Percentiles rank a stretch among this genome's conserved stretches.
Conservation (phyloP, 2,329 filamentous ascomycete genomes). For the Amauroascus verrucosus region DNA sequence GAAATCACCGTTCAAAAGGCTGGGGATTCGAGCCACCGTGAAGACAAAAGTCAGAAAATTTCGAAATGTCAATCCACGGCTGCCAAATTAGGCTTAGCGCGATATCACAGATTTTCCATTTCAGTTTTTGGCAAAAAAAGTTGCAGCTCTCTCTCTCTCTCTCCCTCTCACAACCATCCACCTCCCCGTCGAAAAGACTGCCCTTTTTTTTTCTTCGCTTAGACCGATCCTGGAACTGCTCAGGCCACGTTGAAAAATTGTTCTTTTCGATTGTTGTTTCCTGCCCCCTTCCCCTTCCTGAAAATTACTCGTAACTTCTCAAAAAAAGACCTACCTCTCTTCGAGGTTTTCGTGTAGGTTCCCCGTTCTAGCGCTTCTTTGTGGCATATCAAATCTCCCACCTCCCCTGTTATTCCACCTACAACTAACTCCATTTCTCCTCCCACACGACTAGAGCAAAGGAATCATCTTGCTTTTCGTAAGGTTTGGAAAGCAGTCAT, state of each 20-base stretch:
- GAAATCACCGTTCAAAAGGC: not conserved
- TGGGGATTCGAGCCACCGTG: not conserved
- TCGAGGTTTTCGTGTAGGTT: conserved; percentile 17
- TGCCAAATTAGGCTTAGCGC: conserved; percentile 21
- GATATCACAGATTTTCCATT: conserved; percentile 12
- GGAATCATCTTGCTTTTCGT: not conserved
- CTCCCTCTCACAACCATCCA: not conserved
- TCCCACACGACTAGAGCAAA: not conserved
- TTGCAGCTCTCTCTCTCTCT: conserved; percentile 10
- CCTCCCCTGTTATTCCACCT: not conserved
- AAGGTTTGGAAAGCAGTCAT: not conserved
- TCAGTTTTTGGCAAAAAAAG: conserved; percentile 15
- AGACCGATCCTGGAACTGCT: not conserved
- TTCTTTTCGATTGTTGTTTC: conserved; percentile 7
- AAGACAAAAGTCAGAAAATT: not conserved
- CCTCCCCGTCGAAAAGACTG: not conserved
- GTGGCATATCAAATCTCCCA: conserved; percentile 20
- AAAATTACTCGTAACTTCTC: conserved; percentile 24
- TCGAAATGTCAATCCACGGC: not conserved
- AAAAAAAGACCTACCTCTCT: conserved; percentile 15
- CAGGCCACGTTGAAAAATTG: conserved; percentile 2
- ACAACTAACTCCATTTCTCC: not conserved
- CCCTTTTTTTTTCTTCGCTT: not conserved
- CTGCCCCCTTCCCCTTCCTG: conserved; percentile 21
- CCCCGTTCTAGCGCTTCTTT: not conserved